Base-by-base conservation (phyloP, 352 stramenopile species). In the Achlya hypogyna region DNA sequence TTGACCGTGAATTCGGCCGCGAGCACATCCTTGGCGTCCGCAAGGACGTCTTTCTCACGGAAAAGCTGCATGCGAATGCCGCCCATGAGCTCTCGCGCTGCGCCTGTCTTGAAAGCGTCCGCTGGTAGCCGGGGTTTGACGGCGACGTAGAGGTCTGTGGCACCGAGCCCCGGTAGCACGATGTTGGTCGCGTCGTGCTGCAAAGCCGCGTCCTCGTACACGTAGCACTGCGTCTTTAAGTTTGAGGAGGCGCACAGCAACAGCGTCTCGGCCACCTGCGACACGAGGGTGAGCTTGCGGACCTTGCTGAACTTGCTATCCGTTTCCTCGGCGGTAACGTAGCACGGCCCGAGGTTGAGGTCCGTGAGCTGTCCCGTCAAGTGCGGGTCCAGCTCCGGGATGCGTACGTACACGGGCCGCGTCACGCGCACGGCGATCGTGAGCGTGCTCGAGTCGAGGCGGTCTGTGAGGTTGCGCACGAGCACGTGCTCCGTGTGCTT, bases 241-340 rank as follows among this genome's bases (percentile, higher is more conserved):
- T 95, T 95, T 16, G 85, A 93, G 22, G 84, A 91, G 20, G 87
- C 84, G 63, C 76, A 91, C 20, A 95, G 56, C 34, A 94, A 65
- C 28, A 95, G 70, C 1, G 78, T 74, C 58, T 93, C 78, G 4
- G 77, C 70, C 4, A 95, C 86, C 76, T 95, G 84, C 65, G 81
- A 93, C 28, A 86, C 72, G 25, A 95, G 59, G 14, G 84, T 91
- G 40, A 95, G 68, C 53, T 93, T 93, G 72, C 89, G 84, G 25
- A 91, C 75, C 71, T 95, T 95, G 70, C 84, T 93, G 67, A 93
- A 95, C 54, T 88, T 84, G 52, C 79, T 91, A 53, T 93, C 83
- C 9, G 81, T 75, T 45, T 82, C 74, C 63, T 92, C 85, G 16
- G 83, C 79, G 4, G 82, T 94, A 34, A 95, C 83, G 58, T 93